A percentile compares a stretch with the other conserved stretches of the same genome.
Evolutionary conservation across 345 rosid species (phyloP).

Genomic region (Eucalyptus marginata): DNA sequence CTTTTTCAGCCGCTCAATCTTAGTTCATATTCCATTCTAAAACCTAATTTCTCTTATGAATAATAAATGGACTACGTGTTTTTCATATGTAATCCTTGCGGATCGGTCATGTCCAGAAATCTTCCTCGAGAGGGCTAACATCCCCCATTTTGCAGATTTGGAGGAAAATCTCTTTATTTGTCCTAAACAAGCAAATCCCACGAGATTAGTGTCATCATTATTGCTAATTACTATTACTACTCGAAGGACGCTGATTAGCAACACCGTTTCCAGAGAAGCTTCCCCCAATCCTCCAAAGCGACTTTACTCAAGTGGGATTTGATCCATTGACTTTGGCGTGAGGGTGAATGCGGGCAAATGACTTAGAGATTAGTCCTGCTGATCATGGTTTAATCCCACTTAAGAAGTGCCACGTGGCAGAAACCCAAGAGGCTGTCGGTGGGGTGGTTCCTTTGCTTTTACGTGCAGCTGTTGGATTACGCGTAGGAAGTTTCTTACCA

Average conservation of each 20-base stretch:
- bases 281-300: not conserved
- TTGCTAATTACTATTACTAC: not conserved
- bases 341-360: not conserved
- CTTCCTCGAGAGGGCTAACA: not conserved
- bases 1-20: too few species aligned
- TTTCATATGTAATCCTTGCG: not conserved
- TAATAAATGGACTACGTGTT: accelerated
- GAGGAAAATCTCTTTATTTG: not conserved
- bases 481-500: not conserved
- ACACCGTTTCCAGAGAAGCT: not conserved
- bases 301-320: not conserved
- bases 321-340: not conserved
- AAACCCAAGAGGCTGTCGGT: not conserved
- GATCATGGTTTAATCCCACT: not conserved
- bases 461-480: not conserved
- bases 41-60: not conserved
- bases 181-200: not conserved
- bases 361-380: not conserved
- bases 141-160: not conserved
- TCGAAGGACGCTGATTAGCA: not conserved
- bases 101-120: accelerated
- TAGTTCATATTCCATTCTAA: not conserved
- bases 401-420: not conserved
- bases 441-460: not conserved
- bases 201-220: not conserved